These are phyloP conservation scores for Mrakia hoshinonis DNA, from an alignment of 768 basidiomycete genomes.

Conservation along the genomic window DNA sequence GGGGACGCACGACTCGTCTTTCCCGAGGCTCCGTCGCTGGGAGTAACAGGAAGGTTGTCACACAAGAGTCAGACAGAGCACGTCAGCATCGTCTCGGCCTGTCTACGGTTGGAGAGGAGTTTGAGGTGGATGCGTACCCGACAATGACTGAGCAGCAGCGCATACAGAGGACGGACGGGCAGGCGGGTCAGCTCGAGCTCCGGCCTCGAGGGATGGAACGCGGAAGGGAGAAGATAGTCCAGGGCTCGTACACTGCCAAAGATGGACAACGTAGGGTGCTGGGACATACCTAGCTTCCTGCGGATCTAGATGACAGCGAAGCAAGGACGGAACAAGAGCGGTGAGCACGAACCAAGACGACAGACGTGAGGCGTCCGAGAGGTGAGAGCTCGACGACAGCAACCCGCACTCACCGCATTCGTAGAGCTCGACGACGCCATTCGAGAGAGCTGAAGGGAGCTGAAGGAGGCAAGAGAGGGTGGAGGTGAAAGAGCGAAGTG, in stretches of 20 bases:
- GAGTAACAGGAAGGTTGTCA: neutral
- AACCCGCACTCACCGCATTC: constrained; percentile 1
- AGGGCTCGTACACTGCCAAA: neutral
- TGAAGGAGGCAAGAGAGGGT: neutral
- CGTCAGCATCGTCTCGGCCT: neutral
- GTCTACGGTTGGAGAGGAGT: too few relatives aligned
- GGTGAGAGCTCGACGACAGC: too few relatives aligned
- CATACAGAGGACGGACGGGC: neutral
- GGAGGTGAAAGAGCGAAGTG: neutral
- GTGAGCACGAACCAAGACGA: neutral
- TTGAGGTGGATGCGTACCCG: neutral
- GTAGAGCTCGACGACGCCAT: constrained; percentile 12
- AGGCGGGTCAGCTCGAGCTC: neutral
- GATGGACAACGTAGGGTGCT: neutral
- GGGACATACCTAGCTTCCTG: constrained; percentile 21
- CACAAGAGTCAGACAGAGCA: neutral
- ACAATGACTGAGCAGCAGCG: constrained; percentile 16
- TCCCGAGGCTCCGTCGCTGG: constrained; percentile 93
- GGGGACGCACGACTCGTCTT: constrained; percentile 46
- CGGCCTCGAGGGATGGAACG: neutral
- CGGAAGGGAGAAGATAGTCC: neutral
- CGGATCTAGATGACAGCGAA: constrained; percentile 15
- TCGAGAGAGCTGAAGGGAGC: neutral
- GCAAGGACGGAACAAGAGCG: too few relatives aligned
- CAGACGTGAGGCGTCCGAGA: neutral